Conservation (phyloP, 176 grass and related monocot species). For the Juncus inflexus region DNA sequence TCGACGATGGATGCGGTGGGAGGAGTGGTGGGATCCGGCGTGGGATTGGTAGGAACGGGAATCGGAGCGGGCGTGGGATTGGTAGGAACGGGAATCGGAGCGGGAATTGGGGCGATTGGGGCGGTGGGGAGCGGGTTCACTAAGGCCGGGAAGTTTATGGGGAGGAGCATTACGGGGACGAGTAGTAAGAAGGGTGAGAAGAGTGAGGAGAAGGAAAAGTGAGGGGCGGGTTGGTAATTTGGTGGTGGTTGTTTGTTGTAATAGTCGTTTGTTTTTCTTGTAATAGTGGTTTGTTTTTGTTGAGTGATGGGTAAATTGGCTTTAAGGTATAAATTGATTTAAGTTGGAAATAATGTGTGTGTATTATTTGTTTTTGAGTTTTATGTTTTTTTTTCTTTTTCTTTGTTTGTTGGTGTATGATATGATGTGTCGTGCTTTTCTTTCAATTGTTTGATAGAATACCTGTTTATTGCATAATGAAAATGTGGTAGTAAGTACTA, state of each 20-base stretch:
- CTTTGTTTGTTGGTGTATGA: no score
- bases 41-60: conserved; percentile 69
- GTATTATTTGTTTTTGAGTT: no score
- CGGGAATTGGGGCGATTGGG: conserved; percentile 59
- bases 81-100: conserved; percentile 50
- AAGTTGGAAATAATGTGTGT: no score
- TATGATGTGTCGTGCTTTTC: no score
- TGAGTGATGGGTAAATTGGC: no score
- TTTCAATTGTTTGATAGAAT: no score
- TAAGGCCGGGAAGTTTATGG: conserved; percentile 93
- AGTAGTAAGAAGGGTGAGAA: no score
- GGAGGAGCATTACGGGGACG: conserved; percentile 56
- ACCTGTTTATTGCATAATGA: no score
- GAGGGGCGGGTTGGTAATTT: conserved; percentile 10
- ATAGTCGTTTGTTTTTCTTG: not conserved
- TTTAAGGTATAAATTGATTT: no score
- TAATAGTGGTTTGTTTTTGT: no score
- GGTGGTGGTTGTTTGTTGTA: not conserved
- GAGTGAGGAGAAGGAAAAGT: conserved; percentile 36
- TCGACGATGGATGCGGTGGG: conserved; percentile 94
- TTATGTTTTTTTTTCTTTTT: no score
- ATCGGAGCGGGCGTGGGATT: conserved; percentile 49
- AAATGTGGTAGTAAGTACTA: no score
- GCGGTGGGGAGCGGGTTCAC: conserved; percentile 63
- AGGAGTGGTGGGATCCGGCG: conserved; percentile 76